These are phyloP conservation scores for Hanseniaspora valbyensis DNA, from an alignment of 805 yeast genomes.

Conservation along the genomic window DNA sequence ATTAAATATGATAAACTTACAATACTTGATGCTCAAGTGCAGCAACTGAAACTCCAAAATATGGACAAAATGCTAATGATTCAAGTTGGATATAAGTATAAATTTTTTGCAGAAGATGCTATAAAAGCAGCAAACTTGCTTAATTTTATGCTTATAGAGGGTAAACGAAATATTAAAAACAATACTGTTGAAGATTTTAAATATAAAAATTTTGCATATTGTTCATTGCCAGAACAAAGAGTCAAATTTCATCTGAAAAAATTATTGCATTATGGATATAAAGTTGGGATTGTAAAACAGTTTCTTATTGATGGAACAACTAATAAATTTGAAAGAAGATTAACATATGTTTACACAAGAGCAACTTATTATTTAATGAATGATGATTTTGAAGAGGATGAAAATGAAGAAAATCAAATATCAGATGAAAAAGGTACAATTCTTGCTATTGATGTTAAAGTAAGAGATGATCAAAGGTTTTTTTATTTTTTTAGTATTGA, in stretches of 20 bases:
- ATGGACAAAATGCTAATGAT: conserved; percentile 63
- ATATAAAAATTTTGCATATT: conserved; percentile 60
- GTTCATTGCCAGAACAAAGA: conserved; percentile 72
- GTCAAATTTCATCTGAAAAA: conserved; percentile 67
- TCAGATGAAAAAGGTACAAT: conserved; percentile 19
- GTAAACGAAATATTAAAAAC: conserved; percentile 45
- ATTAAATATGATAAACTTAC: conserved; percentile 32
- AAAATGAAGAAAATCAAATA: not conserved
- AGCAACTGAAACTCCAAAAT: conserved; percentile 50
- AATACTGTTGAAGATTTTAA: conserved; percentile 39
- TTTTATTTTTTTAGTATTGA: conserved; percentile 37
- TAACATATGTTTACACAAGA: conserved; percentile 64
- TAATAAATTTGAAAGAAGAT: conserved; percentile 52
- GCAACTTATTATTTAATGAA: conserved; percentile 55
- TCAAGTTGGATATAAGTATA: conserved; percentile 87
- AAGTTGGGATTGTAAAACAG: conserved; percentile 82
- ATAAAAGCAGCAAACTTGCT: conserved; percentile 51
- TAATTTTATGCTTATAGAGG: conserved; percentile 63
- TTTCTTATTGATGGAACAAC: conserved; percentile 61
- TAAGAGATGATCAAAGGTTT: conserved; percentile 18
- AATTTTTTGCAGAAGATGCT: conserved; percentile 81
- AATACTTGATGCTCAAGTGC: conserved; percentile 71
- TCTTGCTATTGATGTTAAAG: conserved; percentile 22
- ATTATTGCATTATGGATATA: conserved; percentile 57
- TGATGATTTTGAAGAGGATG: conserved; percentile 19